These are phyloP conservation scores for Erysimum cheiranthoides DNA, from an alignment of 345 rosid genomes.

Conservation along the genomic window DNA sequence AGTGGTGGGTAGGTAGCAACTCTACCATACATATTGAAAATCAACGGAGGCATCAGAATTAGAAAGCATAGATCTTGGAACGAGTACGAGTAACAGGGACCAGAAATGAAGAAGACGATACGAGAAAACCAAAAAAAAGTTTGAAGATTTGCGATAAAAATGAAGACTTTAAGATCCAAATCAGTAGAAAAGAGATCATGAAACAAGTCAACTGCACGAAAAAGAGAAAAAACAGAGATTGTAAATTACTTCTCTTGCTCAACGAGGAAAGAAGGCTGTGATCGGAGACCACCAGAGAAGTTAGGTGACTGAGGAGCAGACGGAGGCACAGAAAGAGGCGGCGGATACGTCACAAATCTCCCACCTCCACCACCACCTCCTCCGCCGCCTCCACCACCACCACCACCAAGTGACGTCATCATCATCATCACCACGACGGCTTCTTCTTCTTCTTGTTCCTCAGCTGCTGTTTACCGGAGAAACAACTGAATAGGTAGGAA, in stretches of 20 bases:
- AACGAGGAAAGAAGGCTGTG: constrained; percentile 64
- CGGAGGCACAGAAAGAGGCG: constrained; percentile 63
- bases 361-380: constrained; percentile 44
- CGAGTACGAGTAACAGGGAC: constrained; percentile 14
- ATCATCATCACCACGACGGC: constrained; percentile 42
- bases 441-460: not conserved
- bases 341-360: constrained; percentile 80
- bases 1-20: constrained; percentile 14
- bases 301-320: constrained; percentile 93
- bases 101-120: constrained; percentile 1
- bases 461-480: not conserved
- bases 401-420: constrained; percentile 57
- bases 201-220: constrained; percentile 32
- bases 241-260: constrained; percentile 85
- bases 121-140: not conserved
- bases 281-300: constrained; percentile 72
- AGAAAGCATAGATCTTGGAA: constrained; percentile 31
- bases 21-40: constrained; percentile 11
- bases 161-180: constrained; percentile 17
- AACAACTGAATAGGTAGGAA: not conserved
- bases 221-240: constrained; percentile 3
- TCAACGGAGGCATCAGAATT: not conserved
- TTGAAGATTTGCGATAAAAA: constrained; percentile 21
- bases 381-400: not conserved
- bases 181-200: constrained; percentile 16